Evolutionary conservation across 495 filamentous ascomycete species (phyloP).

Genomic region (Chaetomium tenue): DNA sequence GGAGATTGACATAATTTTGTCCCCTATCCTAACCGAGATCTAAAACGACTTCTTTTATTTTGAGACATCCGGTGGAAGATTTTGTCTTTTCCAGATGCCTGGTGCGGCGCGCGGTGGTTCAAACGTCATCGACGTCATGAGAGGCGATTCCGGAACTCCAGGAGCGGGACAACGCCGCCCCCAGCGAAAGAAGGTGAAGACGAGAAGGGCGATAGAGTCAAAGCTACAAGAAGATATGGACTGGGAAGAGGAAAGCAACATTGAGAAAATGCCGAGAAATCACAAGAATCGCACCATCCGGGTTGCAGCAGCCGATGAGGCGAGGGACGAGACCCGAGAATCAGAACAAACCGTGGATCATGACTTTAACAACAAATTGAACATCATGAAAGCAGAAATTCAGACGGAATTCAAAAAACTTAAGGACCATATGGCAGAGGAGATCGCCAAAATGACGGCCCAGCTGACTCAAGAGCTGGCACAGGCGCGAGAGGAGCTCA

Average conservation of each 20-base stretch:
- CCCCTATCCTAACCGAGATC: too few relatives aligned
- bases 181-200: constrained; percentile 8
- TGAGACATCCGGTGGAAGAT: background rate
- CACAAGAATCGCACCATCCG: background rate
- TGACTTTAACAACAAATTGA: constrained; percentile 6
- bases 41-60: background rate
- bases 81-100: constrained; percentile 9
- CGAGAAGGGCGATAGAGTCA: constrained; percentile 1
- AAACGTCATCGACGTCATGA: constrained; percentile 10
- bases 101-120: constrained; percentile 11
- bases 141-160: constrained; percentile 11
- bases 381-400: constrained; percentile 1
- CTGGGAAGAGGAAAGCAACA: constrained; percentile 6
- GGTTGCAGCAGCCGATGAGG: background rate
- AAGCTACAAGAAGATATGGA: constrained; percentile 13
- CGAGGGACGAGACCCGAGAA: background rate
- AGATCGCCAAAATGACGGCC: background rate
- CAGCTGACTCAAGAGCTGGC: constrained; percentile 2
- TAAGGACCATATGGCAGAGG: background rate
- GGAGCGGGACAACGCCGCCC: constrained; percentile 6
- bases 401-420: background rate
- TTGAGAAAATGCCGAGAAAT: constrained; percentile 1
- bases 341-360: background rate
- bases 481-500: constrained; percentile 4
- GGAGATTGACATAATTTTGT: too few relatives aligned